Evolutionary conservation across 768 basidiomycete genomes (phyloP), one percentile per base, ranked within the genome.

Genomic region (Leccinellum rugosiceps): DNA sequence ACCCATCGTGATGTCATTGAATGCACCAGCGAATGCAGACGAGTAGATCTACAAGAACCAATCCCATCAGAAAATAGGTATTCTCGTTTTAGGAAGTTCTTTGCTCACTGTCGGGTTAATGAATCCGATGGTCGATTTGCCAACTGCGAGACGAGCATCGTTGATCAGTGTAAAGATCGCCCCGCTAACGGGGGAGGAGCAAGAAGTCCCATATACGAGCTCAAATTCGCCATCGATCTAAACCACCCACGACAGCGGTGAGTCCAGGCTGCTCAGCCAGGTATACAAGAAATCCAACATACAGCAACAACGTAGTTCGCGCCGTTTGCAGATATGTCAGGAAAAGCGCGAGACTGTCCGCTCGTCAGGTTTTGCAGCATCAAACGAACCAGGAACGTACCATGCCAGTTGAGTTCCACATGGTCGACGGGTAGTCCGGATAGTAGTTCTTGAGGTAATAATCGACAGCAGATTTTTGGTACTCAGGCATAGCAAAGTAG

Each of bases 91-190:
- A 14, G 74, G 4, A 34, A 9, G 14, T 69, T 72, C 23, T 17
- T 69, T 69, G 56, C 80, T 78, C 13, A 78, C 75, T 25, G 71
- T 65, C 28, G 78, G 78, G 62, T 81, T 80, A 56, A 80, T 77
- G 65, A 80, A 71, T n/a, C 74, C 71, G 4, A 77, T 65, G 1
- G 74, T 64, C 10, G 51, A 57, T 56, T 77, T 76, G 25, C 69
- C 65, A 9, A 30, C 53, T 5, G 63, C 67, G 25, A 77, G 32
- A 13, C 75, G 68, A 17, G 70, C 76, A 51, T 75, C 75, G 59
- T 76, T 77, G 55, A 75, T 59, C 59, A 75, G 62, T 1, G 73
- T 72, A 23, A 76, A 57, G 46, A 76, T 68, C 1, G 71, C 66
- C 0, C 63, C 72, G 19, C 69, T 60, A 17, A 66, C 65, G 1